Conservation (phyloP, 176 grass and related monocot species). For the Oryza meyeriana region DNA sequence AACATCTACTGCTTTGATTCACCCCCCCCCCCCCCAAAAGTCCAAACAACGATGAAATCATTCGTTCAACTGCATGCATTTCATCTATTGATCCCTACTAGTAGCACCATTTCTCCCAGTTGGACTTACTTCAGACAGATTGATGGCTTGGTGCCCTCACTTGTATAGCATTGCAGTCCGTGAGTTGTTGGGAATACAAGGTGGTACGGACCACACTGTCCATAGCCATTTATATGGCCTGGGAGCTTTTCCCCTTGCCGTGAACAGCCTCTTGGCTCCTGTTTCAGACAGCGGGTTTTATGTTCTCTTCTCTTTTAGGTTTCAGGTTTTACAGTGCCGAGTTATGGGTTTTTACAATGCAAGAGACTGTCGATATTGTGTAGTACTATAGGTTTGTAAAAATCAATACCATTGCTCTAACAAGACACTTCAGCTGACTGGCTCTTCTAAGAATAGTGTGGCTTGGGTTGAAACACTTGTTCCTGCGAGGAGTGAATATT, state of each 20-base stretch:
- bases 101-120: too few relatives aligned
- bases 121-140: slow-evolving; percentile 32
- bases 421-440: slow-evolving; percentile 89
- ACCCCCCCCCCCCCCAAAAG: neutral
- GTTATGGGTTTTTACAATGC: neutral
- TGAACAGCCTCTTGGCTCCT: slow-evolving; percentile 6
- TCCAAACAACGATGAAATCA: neutral
- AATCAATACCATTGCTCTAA: slow-evolving; percentile 47
- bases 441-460: slow-evolving; percentile 69
- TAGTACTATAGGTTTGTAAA: neutral
- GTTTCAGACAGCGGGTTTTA: slow-evolving; percentile 3
- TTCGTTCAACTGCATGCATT: neutral
- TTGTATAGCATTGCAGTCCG: neutral
- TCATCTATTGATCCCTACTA: too few relatives aligned
- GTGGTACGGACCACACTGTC: slow-evolving; percentile 29
- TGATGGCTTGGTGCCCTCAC: slow-evolving; percentile 6
- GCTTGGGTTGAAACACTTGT: slow-evolving; percentile 91
- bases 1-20: neutral
- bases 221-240: neutral
- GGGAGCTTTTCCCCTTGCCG: neutral
- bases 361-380: neutral
- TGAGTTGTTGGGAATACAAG: slow-evolving; percentile 24
- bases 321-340: slow-evolving; percentile 11
- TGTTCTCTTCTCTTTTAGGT: neutral
- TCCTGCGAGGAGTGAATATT: slow-evolving; percentile 65